Evolutionary conservation across 495 filamentous ascomycete genomes (phyloP).

Genomic region (Chaetomidium leptoderma): DNA sequence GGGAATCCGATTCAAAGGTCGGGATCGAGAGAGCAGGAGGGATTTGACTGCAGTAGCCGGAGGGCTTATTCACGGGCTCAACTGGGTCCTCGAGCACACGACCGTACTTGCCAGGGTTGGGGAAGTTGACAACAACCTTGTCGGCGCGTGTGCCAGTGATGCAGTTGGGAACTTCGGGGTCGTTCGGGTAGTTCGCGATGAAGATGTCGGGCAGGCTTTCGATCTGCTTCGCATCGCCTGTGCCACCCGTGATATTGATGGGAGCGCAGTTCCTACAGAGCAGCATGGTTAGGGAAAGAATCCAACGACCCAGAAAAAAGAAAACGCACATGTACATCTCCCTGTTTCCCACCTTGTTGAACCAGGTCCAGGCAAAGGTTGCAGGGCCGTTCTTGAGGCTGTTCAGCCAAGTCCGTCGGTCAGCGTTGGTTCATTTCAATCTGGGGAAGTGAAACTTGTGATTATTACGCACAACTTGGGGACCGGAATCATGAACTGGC

Average conservation of each 20-base stretch:
- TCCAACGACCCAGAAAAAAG: background rate
- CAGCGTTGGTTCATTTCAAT: background rate
- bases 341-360: slow-evolving; percentile 52
- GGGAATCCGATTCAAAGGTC: background rate
- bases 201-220: slow-evolving; percentile 52
- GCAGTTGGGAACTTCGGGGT: slow-evolving; percentile 15
- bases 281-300: background rate
- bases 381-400: slow-evolving; percentile 30
- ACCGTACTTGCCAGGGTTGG: slow-evolving; percentile 24
- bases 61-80: slow-evolving; percentile 5
- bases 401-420: background rate
- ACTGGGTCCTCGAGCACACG: slow-evolving; percentile 16
- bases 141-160: slow-evolving; percentile 15
- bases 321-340: slow-evolving; percentile 53
- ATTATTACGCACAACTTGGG: slow-evolving; percentile 21
- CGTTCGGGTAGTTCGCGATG: slow-evolving; percentile 49
- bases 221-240: slow-evolving; percentile 25
- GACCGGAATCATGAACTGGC: slow-evolving; percentile 26
- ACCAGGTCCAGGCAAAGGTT: slow-evolving; percentile 59
- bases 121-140: slow-evolving; percentile 25
- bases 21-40: background rate
- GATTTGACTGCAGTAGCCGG: slow-evolving; percentile 13
- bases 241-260: slow-evolving; percentile 47
- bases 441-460: background rate
- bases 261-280: slow-evolving; percentile 48